Percentiles rank a stretch among this genome's conserved stretches.
Conservation (phyloP, 768 basidiomycete species). For the Suillus hirtellus region DNA sequence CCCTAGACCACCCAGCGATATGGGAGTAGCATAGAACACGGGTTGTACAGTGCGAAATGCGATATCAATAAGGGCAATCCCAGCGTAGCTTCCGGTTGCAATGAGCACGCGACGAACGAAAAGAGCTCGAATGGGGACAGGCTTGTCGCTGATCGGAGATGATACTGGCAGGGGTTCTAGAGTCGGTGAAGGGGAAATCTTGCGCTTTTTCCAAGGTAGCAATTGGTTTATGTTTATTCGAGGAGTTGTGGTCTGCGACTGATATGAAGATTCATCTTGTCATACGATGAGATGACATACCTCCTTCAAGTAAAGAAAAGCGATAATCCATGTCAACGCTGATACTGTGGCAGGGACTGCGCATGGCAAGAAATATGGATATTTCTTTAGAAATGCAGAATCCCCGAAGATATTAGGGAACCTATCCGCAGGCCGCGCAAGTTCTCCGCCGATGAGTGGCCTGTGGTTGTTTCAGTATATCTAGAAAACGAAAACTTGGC, state of each 20-base stretch:
- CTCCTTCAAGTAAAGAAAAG: conserved; percentile 57
- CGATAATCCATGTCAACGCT: conserved; percentile 48
- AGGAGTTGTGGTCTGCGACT: background rate
- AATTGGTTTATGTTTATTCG: background rate
- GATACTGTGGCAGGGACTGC: conserved; percentile 60
- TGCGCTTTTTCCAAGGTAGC: background rate
- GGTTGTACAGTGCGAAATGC: conserved; percentile 47
- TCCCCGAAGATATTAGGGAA: conserved; percentile 63
- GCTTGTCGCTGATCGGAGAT: conserved; percentile 14
- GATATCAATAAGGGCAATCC: conserved; percentile 62
- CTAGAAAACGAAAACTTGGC: background rate
- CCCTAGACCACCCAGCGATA: conserved; percentile 15
- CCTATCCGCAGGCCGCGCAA: conserved; percentile 64
- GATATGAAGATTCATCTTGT: background rate
- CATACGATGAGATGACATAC: conserved; percentile 21
- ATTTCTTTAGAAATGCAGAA: conserved; percentile 55
- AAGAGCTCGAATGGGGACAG: conserved; percentile 45
- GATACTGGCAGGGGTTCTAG: background rate
- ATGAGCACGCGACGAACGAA: conserved; percentile 52
- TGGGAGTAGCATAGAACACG: conserved; percentile 24
- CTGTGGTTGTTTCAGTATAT: conserved; percentile 35
- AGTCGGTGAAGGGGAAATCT: background rate
- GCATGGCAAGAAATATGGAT: conserved; percentile 77
- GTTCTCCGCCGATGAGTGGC: conserved; percentile 65
- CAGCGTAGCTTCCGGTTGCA: conserved; percentile 58